These are phyloP conservation scores for Penicillium aurantiogriseum DNA, from an alignment of 2,329 filamentous ascomycete species.

Conservation along the genomic window DNA sequence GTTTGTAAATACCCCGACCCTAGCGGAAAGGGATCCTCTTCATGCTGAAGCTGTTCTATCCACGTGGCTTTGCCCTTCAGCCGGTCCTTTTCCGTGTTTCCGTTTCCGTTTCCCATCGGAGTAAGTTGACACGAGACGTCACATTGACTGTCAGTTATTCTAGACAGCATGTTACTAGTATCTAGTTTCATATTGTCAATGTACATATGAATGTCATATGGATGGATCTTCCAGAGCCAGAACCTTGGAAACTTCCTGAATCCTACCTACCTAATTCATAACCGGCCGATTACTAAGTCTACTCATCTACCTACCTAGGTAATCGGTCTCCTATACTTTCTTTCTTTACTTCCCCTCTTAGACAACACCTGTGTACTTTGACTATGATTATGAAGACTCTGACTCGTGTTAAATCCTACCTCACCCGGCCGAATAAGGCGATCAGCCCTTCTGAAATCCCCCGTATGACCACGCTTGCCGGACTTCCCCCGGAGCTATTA, in stretches of 20 bases:
- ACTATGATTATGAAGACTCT: too few relatives aligned
- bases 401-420: too few relatives aligned
- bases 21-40: not conserved
- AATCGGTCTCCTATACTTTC: too few relatives aligned
- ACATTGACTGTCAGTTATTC: not conserved
- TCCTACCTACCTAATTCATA: too few relatives aligned
- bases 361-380: too few relatives aligned
- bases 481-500: constrained; percentile 7
- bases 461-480: not conserved
- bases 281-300: too few relatives aligned
- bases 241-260: too few relatives aligned
- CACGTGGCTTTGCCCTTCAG: constrained; percentile 1
- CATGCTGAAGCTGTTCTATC: not conserved
- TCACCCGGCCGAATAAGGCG: too few relatives aligned
- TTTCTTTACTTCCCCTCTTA: too few relatives aligned
- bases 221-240: too few relatives aligned
- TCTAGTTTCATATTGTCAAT: not conserved
- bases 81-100: not conserved
- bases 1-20: not conserved
- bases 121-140: not conserved
- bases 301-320: too few relatives aligned
- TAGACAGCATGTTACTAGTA: not conserved
- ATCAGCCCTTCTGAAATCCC: too few relatives aligned
- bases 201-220: not conserved
- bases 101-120: not conserved